Evolutionary conservation across 2,329 filamentous ascomycete species (phyloP).

Genomic region (Hypoxylon sp.): DNA sequence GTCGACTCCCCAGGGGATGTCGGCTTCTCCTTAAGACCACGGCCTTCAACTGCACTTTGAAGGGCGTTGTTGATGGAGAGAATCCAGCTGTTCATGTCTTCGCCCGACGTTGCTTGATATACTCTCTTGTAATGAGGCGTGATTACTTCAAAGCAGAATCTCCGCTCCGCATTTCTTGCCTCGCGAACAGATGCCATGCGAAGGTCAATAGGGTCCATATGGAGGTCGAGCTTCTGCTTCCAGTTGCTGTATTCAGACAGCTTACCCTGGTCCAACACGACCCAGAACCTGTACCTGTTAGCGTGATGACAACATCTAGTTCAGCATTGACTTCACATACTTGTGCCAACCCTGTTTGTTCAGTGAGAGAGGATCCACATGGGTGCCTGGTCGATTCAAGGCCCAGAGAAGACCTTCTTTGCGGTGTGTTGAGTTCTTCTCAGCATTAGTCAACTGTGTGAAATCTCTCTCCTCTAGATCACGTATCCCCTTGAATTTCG

Average conservation of each 20-base stretch:
- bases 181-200: constrained; percentile 97
- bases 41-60: constrained; percentile 93
- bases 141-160: constrained; percentile 98
- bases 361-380: constrained; percentile 93
- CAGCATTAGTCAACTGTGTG: constrained; percentile 65
- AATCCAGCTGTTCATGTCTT: constrained; percentile 99
- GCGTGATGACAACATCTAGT: constrained; percentile 15
- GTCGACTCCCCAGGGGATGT: constrained; percentile 64
- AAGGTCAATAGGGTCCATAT: constrained; percentile 98
- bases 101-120: constrained; percentile 97
- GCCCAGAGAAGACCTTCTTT: constrained; percentile 98
- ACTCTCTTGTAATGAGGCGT: constrained; percentile 96
- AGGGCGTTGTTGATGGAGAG: constrained; percentile 95
- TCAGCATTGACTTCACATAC: constrained; percentile 67
- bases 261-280: constrained; percentile 96
- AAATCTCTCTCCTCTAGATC: constrained; percentile 89
- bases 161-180: constrained; percentile 91
- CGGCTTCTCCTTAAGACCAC: constrained; percentile 71
- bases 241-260: constrained; percentile 99
- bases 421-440: constrained; percentile 76
- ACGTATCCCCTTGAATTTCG: constrained; percentile 90
- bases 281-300: constrained; percentile 83
- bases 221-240: constrained; percentile 96
- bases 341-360: constrained; percentile 99
- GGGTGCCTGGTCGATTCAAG: constrained; percentile 89